A percentile compares a stretch with the other conserved stretches of the same genome.
Conservation (phyloP, 2,329 filamentous ascomycete genomes). For the Trichoderma aggressivum region DNA sequence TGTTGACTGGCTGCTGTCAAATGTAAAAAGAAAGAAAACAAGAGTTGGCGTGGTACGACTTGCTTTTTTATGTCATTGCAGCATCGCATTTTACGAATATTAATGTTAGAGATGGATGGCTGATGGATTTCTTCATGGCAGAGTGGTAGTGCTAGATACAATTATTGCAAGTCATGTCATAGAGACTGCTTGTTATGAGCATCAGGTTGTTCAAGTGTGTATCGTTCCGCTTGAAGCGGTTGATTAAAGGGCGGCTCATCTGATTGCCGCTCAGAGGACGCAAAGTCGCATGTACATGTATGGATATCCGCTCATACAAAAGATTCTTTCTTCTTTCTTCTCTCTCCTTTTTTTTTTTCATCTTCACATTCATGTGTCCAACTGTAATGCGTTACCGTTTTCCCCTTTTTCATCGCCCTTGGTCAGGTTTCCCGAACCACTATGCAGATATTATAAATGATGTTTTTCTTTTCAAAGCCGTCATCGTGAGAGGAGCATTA, state of each 20-base stretch:
- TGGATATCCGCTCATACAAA: slow-evolving; percentile 19
- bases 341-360: neutral
- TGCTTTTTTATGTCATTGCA: neutral
- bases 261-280: slow-evolving; percentile 8
- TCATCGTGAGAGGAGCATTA: slow-evolving; percentile 47
- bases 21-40: neutral
- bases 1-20: neutral
- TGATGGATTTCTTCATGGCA: neutral
- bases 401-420: neutral
- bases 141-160: neutral
- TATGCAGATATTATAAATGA: slow-evolving; percentile 25
- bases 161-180: neutral
- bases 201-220: neutral
- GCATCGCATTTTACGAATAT: neutral
- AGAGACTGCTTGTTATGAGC: neutral
- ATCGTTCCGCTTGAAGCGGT: slow-evolving; percentile 16
- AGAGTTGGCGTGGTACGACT: neutral
- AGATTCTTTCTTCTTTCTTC: neutral
- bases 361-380: slow-evolving; percentile 20
- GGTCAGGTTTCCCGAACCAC: slow-evolving; percentile 19
- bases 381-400: slow-evolving; percentile 4
- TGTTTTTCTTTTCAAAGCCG: slow-evolving; percentile 22
- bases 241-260: slow-evolving; percentile 16
- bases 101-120: neutral
- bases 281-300: slow-evolving; percentile 21